Conservation (phyloP, 2,329 filamentous ascomycete genomes). For the Hymenoscyphus albidus region DNA sequence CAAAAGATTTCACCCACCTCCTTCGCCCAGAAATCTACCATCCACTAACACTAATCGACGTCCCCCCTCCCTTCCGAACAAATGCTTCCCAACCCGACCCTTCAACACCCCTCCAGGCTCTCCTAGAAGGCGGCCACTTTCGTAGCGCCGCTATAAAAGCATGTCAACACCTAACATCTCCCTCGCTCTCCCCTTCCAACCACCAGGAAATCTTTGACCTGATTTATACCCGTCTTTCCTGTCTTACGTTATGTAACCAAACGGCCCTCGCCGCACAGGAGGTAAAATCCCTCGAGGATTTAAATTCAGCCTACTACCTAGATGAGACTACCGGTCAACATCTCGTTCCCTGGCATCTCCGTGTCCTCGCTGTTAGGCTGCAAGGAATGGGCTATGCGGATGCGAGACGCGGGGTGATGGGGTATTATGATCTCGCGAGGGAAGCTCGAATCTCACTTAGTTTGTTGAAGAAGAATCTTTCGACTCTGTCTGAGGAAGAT, state of each 20-base stretch:
- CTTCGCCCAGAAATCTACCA: slow-evolving; percentile 81
- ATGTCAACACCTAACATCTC: slow-evolving; percentile 55
- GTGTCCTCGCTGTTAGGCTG: slow-evolving; percentile 76
- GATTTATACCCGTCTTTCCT: slow-evolving; percentile 76
- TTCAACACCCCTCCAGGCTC: slow-evolving; percentile 60
- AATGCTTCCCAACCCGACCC: slow-evolving; percentile 60
- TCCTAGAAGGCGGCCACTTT: slow-evolving; percentile 73
- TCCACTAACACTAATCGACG: slow-evolving; percentile 61
- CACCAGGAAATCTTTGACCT: slow-evolving; percentile 67
- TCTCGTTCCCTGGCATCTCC: slow-evolving; percentile 82
- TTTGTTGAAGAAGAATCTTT: slow-evolving; percentile 39
- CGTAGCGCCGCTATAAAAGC: slow-evolving; percentile 70
- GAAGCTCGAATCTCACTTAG: slow-evolving; percentile 65
- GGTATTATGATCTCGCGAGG: slow-evolving; percentile 80
- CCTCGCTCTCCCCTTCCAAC: slow-evolving; percentile 51
- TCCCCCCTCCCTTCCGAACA: slow-evolving; percentile 64
- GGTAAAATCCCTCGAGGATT: slow-evolving; percentile 59
- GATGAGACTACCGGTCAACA: slow-evolving; percentile 53
- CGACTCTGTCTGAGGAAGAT: neutral
- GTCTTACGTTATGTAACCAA: slow-evolving; percentile 74
- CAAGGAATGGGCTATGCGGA: slow-evolving; percentile 86
- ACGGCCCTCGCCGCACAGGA: slow-evolving; percentile 65
- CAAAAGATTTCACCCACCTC: slow-evolving; percentile 76
- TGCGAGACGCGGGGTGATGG: slow-evolving; percentile 77
- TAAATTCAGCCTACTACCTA: slow-evolving; percentile 53